Evolutionary conservation across 2,329 filamentous ascomycete genomes (phyloP).

Genomic region (Penicillium sp.): DNA sequence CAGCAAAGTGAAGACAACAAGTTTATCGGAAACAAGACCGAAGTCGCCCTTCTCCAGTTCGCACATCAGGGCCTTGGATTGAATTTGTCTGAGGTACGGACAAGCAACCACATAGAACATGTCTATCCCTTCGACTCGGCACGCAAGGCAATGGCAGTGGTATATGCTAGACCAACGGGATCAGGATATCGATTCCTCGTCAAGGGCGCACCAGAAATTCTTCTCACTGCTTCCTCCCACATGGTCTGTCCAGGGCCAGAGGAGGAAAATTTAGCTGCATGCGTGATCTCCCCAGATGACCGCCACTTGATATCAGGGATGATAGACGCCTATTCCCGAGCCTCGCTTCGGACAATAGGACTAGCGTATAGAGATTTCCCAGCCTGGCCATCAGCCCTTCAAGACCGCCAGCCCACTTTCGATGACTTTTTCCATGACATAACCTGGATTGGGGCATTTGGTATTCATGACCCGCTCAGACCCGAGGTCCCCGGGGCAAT

Average conservation of each 20-base stretch:
- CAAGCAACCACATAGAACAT: too few species aligned
- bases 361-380: conserved; percentile 66
- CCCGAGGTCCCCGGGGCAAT: conserved; percentile 61
- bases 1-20: conserved; percentile 55
- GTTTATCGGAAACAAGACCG: conserved; percentile 70
- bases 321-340: conserved; percentile 36
- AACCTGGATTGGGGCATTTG: conserved; percentile 62
- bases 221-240: too few species aligned
- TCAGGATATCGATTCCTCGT: too few species aligned
- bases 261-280: too few species aligned
- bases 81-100: too few species aligned
- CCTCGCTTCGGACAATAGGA: conserved; percentile 66
- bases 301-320: conserved; percentile 3
- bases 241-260: too few species aligned
- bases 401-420: conserved; percentile 34
- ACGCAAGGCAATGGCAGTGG: too few species aligned
- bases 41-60: conserved; percentile 62
- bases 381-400: conserved; percentile 52
- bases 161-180: too few species aligned
- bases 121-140: conserved; percentile 13
- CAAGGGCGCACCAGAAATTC: too few species aligned
- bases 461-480: conserved; percentile 65
- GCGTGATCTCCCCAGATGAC: too few species aligned
- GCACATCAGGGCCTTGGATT: conserved; percentile 43
- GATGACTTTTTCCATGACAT: conserved; percentile 62